phyloP scores from a whole-genome alignment of 1,284 basidiomycete genomes.

The Cutaneotrichosporon curvatum region DNA sequence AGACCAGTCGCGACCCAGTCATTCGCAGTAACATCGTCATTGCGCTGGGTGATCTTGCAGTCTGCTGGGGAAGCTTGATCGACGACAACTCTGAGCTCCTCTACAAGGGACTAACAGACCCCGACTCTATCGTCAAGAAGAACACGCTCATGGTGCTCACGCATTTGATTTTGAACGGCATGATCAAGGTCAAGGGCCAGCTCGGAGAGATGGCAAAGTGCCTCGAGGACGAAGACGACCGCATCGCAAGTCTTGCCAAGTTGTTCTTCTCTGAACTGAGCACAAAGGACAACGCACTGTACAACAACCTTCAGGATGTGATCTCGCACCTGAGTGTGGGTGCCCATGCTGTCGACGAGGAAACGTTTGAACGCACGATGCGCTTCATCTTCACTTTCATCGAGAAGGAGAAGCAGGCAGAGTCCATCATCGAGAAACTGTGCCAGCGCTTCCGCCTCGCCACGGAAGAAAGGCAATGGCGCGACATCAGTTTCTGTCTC shows the following conservation, averaged over 20 bases:
- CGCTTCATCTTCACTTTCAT: conserved; percentile 94
- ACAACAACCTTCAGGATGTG: conserved; percentile 96
- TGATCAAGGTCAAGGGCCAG: conserved; percentile 99
- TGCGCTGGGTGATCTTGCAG: conserved; percentile 91
- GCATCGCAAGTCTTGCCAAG: conserved; percentile 88
- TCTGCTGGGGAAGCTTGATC: conserved; percentile 91
- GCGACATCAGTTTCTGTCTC: conserved; percentile 93
- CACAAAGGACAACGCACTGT: conserved; percentile 96
- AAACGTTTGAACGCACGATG: conserved; percentile 86
- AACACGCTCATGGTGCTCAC: conserved; percentile 99
- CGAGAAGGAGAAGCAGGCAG: conserved; percentile 97
- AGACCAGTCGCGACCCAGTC: conserved; percentile 78
- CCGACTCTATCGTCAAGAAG: conserved; percentile 88
- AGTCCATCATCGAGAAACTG: conserved; percentile 87
- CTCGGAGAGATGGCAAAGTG: conserved; percentile 99
- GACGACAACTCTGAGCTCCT: conserved; percentile 95
- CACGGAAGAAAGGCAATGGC: conserved; percentile 88
- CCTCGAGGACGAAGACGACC: conserved; percentile 81
- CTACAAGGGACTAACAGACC: conserved; percentile 86
- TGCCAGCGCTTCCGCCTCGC: conserved; percentile 88
- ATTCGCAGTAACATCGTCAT: conserved; percentile 95
- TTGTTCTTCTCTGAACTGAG: conserved; percentile 94
- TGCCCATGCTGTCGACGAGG: conserved; percentile 87
- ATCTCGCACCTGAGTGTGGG: conserved; percentile 91
- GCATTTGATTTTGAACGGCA: conserved; percentile 93